Evolutionary conservation across 2,329 filamentous ascomycete genomes (phyloP).

Genomic region (Stagonosporopsis rhizophila): DNA sequence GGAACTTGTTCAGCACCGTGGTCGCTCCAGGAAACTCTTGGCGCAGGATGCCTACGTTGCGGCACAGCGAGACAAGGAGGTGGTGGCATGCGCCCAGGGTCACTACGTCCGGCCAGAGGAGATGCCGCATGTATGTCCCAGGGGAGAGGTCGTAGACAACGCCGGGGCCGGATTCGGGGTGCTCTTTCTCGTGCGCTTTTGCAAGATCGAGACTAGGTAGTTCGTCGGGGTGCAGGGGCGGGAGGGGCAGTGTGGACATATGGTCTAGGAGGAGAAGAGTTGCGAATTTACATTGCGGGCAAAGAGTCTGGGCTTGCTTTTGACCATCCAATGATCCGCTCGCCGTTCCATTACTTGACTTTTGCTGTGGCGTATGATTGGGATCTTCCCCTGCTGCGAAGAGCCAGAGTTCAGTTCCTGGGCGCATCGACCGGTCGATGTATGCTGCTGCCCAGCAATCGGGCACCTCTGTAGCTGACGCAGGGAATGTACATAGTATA

Average conservation of each 20-base stretch:
- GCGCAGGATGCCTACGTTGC: slow-evolving; percentile 32
- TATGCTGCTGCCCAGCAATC: slow-evolving; percentile 65
- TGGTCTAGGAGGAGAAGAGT: slow-evolving; percentile 38
- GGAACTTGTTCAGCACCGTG: slow-evolving; percentile 61
- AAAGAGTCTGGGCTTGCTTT: slow-evolving; percentile 21
- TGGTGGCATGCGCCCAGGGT: slow-evolving; percentile 55
- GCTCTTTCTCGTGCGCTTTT: slow-evolving; percentile 36
- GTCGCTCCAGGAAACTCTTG: slow-evolving; percentile 41
- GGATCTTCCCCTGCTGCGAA: slow-evolving; percentile 53
- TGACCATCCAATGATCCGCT: background rate
- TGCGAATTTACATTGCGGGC: slow-evolving; percentile 39
- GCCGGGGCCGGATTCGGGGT: slow-evolving; percentile 31
- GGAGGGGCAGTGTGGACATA: slow-evolving; percentile 36
- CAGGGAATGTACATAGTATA: slow-evolving; percentile 50
- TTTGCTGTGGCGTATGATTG: slow-evolving; percentile 18
- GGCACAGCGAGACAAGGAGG: slow-evolving; percentile 32
- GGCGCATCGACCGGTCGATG: slow-evolving; percentile 65
- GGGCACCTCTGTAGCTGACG: slow-evolving; percentile 20
- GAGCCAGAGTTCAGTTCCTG: slow-evolving; percentile 71
- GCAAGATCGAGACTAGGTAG: slow-evolving; percentile 34
- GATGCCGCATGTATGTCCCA: slow-evolving; percentile 42
- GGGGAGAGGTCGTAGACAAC: slow-evolving; percentile 27
- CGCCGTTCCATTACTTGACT: background rate
- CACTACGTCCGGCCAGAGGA: slow-evolving; percentile 48
- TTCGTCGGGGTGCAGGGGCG: slow-evolving; percentile 39